Evolutionary conservation across 2,329 filamentous ascomycete genomes (phyloP), one percentile per base, ranked within the genome.

Genomic region (Phyllosticta ampelicida): DNA sequence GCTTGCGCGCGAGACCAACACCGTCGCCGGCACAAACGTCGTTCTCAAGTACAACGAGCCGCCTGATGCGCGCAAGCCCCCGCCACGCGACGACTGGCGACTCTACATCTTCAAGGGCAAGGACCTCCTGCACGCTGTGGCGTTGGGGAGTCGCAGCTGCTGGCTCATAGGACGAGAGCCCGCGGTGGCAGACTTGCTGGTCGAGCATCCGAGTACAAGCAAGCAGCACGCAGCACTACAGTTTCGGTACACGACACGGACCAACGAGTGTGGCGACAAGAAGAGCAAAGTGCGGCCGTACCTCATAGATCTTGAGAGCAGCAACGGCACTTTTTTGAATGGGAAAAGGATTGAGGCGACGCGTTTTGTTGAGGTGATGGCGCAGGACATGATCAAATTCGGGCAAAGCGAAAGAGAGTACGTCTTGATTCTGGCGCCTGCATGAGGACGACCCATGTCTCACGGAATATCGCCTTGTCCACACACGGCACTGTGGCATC

Each of bases 21-120:
- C 84, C 8, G 84, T 95, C 62, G 82, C 82, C 9, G 89, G 89
- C 59, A 86, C 85, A 3, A 80, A 81, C 20, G 85, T 96, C 57
- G 84, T 89, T 2, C 81, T 99, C 52, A 97, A 97, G 76, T 99
- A 99, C 72, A 89, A 96, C 74, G 94, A 99, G 73, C 94, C 94
- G 1, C 77, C 89, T 10, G 94, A 99, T 75, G 89, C 92, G 54
- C 87, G 94, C 60, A 96, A 96, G 65, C 89, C 94, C 0, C 80
- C 91, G 0, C 68, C 86, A 0, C 86, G 84, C 57, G 85, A 94
- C 64, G 76, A 83, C 59, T 99, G 92, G 92, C 88, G 89, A 61
- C 77, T 99, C 53, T 97, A 95, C 70, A 82, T 96, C 20, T 99
- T 99, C 80, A 96, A 96, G 68, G 88, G 84, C 10, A 72, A 80